Percentiles rank a stretch among this genome's conserved stretches.
phyloP scores from a whole-genome alignment of 495 filamentous ascomycete genomes.

The Penicillium herquei region DNA sequence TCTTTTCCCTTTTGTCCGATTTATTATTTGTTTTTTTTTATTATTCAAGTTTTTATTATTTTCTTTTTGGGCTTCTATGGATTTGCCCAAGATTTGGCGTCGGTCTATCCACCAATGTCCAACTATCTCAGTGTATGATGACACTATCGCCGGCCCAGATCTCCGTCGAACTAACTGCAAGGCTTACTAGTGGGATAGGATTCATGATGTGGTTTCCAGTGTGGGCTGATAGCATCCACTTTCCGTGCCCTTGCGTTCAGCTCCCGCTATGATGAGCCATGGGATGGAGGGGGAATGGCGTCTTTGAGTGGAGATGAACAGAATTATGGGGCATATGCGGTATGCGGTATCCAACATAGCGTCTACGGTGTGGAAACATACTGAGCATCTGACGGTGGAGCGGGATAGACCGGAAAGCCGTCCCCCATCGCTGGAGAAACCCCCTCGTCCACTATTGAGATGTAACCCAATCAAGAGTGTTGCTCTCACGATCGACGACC shows the following conservation, averaged over 20 bases:
- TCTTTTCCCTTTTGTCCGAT: not conserved
- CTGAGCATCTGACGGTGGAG: not conserved
- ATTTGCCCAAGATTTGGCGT: not conserved
- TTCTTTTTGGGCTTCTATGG: too few relatives aligned
- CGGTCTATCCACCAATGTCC: not conserved
- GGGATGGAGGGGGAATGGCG: not conserved
- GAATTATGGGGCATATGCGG: not conserved
- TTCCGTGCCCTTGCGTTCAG: slow-evolving; percentile 12
- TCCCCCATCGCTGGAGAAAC: not conserved
- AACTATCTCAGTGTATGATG: slow-evolving; percentile 14
- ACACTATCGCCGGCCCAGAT: slow-evolving; percentile 18
- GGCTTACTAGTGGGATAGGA: slow-evolving; percentile 1
- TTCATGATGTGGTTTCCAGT: slow-evolving; percentile 6
- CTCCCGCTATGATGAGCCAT: not conserved
- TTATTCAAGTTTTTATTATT: not conserved
- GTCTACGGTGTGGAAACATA: slow-evolving; percentile 4
- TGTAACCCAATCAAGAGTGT: slow-evolving; percentile 18
- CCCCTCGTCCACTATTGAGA: slow-evolving; percentile 6
- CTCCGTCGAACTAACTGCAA: not conserved
- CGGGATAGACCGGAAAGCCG: slow-evolving; percentile 13
- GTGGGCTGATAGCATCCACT: not conserved
- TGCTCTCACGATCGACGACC: slow-evolving; percentile 6
- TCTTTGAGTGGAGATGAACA: too few relatives aligned
- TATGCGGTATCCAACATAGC: slow-evolving; percentile 8
- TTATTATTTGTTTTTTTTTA: not conserved